phyloP scores from a whole-genome alignment of 2,329 filamentous ascomycete genomes.

The Aspergillus novoparasiticus region DNA sequence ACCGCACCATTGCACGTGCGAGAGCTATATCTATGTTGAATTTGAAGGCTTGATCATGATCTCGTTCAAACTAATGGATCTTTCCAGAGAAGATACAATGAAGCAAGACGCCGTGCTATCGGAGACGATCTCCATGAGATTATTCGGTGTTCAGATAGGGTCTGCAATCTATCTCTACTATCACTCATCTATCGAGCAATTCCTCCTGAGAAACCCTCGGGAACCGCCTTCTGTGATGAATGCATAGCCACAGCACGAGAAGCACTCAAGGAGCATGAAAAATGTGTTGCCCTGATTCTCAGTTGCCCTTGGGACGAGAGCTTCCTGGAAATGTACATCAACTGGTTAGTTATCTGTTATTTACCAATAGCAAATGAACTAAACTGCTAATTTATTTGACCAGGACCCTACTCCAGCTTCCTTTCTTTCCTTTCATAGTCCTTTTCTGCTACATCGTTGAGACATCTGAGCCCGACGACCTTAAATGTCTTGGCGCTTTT shows the following conservation, averaged over 20 bases:
- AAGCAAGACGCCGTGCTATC: background rate
- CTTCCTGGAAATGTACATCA: slow-evolving; percentile 15
- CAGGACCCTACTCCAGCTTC: slow-evolving; percentile 2
- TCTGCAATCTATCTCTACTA: slow-evolving; percentile 7
- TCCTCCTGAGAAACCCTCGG: slow-evolving; percentile 9
- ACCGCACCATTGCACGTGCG: background rate
- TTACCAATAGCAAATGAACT: background rate
- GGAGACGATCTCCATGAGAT: background rate
- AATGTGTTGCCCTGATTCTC: slow-evolving; percentile 13
- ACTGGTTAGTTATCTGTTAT: slow-evolving; percentile 4
- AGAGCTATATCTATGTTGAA: background rate
- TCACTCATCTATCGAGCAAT: slow-evolving; percentile 17
- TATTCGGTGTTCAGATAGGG: background rate
- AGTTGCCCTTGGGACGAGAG: background rate
- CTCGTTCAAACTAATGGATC: background rate
- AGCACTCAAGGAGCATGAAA: slow-evolving; percentile 11
- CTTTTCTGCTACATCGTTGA: slow-evolving; percentile 20
- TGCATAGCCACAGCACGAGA: slow-evolving; percentile 14
- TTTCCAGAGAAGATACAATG: background rate
- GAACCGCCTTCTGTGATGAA: slow-evolving; percentile 5
- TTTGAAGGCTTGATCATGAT: background rate
- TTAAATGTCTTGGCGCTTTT: slow-evolving; percentile 11
- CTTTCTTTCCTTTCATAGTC: slow-evolving; percentile 20
- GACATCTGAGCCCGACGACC: slow-evolving; percentile 14
- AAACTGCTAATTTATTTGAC: background rate